Percentiles rank a stretch among this genome's conserved stretches.
phyloP scores from a whole-genome alignment of 192 early-diverging fungal species.

The Coemansia asiatica region DNA sequence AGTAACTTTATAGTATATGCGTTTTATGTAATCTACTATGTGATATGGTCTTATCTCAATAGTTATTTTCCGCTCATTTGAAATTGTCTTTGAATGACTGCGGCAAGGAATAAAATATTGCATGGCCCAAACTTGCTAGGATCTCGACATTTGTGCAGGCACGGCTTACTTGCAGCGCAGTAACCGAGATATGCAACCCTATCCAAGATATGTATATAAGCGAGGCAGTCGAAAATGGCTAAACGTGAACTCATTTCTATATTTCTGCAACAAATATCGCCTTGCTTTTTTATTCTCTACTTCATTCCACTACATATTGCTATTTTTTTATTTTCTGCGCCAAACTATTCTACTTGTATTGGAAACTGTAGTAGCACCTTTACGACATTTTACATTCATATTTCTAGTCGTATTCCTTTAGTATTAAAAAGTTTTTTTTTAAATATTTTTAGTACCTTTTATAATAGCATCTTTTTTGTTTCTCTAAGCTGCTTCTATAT shows the following conservation, averaged over 20 bases:
- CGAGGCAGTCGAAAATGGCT: background rate
- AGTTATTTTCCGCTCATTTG: too few relatives aligned
- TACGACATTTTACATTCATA: background rate
- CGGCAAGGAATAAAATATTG: background rate
- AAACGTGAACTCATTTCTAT: constrained; percentile 1
- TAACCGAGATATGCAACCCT: background rate
- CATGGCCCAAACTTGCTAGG: background rate
- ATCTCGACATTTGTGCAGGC: background rate
- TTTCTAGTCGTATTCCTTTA: background rate
- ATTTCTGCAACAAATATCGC: constrained; percentile 1
- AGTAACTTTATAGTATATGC: too few relatives aligned
- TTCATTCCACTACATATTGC: background rate
- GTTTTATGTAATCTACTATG: too few relatives aligned
- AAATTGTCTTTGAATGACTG: background rate
- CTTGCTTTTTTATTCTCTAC: background rate
- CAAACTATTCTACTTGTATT: background rate
- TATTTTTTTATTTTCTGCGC: background rate
- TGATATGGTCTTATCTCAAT: too few relatives aligned
- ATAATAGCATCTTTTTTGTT: background rate
- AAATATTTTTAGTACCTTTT: too few relatives aligned
- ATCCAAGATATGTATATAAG: background rate
- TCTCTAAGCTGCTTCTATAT: background rate
- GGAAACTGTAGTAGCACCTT: background rate
- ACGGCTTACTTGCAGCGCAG: background rate
- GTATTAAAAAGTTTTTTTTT: too few relatives aligned